Evolutionary conservation across 805 yeast genomes (phyloP), one percentile per base, ranked within the genome.

Genomic region (Grigorovia yakushimaensis): DNA sequence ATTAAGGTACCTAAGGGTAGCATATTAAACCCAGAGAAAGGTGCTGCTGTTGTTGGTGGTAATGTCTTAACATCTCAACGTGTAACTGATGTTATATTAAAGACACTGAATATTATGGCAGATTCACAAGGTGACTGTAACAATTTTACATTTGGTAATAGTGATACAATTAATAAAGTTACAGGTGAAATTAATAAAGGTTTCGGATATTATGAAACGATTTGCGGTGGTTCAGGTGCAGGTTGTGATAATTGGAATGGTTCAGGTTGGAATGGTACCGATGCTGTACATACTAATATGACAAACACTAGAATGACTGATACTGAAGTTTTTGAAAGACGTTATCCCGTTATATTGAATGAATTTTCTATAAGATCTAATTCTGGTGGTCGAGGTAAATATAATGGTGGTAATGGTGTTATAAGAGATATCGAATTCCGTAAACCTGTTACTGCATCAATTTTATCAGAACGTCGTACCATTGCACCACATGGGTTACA

Each of bases 51-150:
- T 36, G 97, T 91, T 18, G 93, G 89, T 41, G 96, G 96, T 8
- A 91, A 91, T 63, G 98, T 91, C 7, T 84, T 89, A 67, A 91
- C 98, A 1, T 84, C 96, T 1, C 98, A 93, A 65, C 75, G 97
- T 56, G 80, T 93, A 42, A 88, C 95, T 0, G 97, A 89, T 65
- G 91, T 85, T 2, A 78, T 93, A 39, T 71, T 91, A 58, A 82
- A 82, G 57, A 93, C 98, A 0, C 88, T 93, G 62, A 74, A 77
- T 51, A 88, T 88, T 5, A 84, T 88, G 70, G 97, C 97, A 2
- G 96, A 88, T 54, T 88, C 97, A 1, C 98, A 91, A 67, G 96
- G 97, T 40, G 88, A 93, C 50, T 87, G 96, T 64, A 91, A 93
- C 66, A 93, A 91, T 66, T 78, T 91, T 56, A 89, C 96, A 0